A percentile compares a stretch with the other conserved stretches of the same genome.
Evolutionary conservation across 176 grass and related monocot genomes (phyloP).

Genomic region (Zea luxurians): DNA sequence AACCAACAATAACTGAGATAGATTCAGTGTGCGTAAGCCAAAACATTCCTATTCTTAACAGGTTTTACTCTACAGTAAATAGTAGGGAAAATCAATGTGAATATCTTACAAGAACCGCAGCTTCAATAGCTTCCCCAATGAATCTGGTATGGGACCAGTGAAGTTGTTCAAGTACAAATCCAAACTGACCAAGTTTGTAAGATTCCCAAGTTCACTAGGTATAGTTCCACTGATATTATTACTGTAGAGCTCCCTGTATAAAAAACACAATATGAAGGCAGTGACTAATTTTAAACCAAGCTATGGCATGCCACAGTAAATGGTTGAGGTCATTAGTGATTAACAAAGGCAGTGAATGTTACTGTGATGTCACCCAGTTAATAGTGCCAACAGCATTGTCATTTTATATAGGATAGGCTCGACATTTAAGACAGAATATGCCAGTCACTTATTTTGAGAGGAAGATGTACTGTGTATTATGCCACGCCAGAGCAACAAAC

Average conservation of each 20-base stretch:
- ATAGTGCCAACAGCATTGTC: conserved; percentile 1
- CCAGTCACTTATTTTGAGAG: conserved; percentile 3
- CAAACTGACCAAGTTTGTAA: conserved; percentile 89
- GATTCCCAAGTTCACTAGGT: conserved; percentile 79
- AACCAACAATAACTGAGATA: not conserved
- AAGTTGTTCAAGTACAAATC: conserved; percentile 92
- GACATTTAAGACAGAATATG: not conserved
- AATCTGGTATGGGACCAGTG: conserved; percentile 69
- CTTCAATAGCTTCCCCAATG: conserved; percentile 77
- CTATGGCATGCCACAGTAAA: conserved; percentile 5
- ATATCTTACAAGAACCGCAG: conserved; percentile 82
- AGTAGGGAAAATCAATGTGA: not conserved
- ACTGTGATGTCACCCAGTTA: not conserved
- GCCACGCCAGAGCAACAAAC: not conserved
- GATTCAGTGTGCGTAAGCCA: not conserved
- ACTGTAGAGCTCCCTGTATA: conserved; percentile 84
- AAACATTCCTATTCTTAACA: conserved; percentile 4
- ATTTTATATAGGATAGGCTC: not conserved
- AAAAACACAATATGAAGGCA: conserved; percentile 34
- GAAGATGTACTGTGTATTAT: no score
- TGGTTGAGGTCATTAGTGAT: not conserved
- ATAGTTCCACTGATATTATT: conserved; percentile 85
- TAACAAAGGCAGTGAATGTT: conserved; percentile 11
- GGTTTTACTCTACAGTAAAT: not conserved
- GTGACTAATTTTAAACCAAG: conserved; percentile 3